Base-by-base conservation (phyloP, 192 early-diverging fungal species). In the Dissophora ornata region DNA sequence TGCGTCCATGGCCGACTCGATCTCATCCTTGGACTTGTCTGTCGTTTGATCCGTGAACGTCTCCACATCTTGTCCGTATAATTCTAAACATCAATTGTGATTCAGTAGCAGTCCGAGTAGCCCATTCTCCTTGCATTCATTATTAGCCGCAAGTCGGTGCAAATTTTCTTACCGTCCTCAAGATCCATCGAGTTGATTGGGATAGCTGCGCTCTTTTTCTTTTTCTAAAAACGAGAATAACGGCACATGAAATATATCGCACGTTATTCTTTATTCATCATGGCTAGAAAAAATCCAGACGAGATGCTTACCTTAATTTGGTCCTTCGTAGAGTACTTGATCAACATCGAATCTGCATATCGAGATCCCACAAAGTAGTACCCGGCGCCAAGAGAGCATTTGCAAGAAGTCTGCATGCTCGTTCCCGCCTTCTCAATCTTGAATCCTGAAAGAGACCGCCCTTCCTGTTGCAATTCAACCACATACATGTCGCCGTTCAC, bases 381-480 rank as follows among this genome's bases (percentile, higher is more conserved):
- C 10, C 75, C 83, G 3, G 80, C 38, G 9, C 81, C 80, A 9
- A 90, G 60, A 0, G 50, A 53, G 12, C 74, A 71, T 24, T 80
- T 80, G 59, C 89, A 88, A 16, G 88, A 83, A 15, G 87, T 83
- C 13, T 86, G 68, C 47, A 84, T 86, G 29, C 73, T 80, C 15
- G 47, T 54, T 29, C 88, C 85, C 32, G 66, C 74, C 41, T 84
- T 80, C 32, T 80, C 83, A 34, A 89, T 80, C 19, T 82, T 70
- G 41, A 98, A 90, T 26, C 87, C 83, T 28, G 90, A 89, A 8
- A 99, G 91, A 18, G 93, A 92, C 41, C 85, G 83, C 54, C 96
- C 96, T 81, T 86, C 92, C 71, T 84, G 86, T 41, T 69, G 87
- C 56, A 97, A 79, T 33, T 92, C 85, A 13, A 95, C 84, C 33